phyloP scores from a whole-genome alignment of 192 early-diverging fungal genomes.

The Coemansia sp. region DNA sequence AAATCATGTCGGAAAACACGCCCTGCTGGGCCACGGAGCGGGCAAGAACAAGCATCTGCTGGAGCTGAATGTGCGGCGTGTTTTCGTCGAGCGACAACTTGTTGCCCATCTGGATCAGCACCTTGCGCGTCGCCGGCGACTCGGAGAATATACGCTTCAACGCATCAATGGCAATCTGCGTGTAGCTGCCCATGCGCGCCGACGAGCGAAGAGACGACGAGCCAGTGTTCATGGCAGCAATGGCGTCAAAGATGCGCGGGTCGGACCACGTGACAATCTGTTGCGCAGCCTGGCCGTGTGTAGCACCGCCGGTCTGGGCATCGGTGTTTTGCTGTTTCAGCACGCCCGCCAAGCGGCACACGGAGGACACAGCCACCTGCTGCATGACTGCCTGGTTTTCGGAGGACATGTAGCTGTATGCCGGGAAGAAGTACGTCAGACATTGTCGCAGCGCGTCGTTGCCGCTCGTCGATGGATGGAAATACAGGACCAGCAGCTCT shows the following conservation, averaged over 20 bases:
- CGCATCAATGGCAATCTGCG: conserved; percentile 60
- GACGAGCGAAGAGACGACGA: background rate
- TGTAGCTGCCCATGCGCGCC: conserved; percentile 32
- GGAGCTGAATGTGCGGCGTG: conserved; percentile 28
- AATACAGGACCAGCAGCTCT: conserved; percentile 76
- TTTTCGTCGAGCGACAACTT: conserved; percentile 50
- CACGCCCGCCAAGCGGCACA: conserved; percentile 32
- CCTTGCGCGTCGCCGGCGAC: conserved; percentile 56
- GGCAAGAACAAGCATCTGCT: conserved; percentile 48
- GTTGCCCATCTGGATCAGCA: conserved; percentile 59
- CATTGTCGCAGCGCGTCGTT: conserved; percentile 78
- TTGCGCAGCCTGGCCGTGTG: conserved; percentile 60
- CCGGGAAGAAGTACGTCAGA: conserved; percentile 85
- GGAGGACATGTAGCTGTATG: conserved; percentile 70
- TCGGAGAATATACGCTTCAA: conserved; percentile 53
- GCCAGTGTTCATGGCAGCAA: conserved; percentile 21
- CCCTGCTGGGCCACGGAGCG: conserved; percentile 42
- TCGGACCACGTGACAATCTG: conserved; percentile 78
- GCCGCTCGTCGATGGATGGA: conserved; percentile 62
- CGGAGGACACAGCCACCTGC: conserved; percentile 50
- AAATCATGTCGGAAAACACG: conserved; percentile 53
- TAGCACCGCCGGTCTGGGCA: conserved; percentile 18
- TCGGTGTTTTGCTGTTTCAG: conserved; percentile 35
- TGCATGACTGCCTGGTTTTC: conserved; percentile 68
- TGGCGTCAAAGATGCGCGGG: conserved; percentile 59